phyloP scores from a whole-genome alignment of 331 rosid genomes.

The Spiraea crenata region DNA sequence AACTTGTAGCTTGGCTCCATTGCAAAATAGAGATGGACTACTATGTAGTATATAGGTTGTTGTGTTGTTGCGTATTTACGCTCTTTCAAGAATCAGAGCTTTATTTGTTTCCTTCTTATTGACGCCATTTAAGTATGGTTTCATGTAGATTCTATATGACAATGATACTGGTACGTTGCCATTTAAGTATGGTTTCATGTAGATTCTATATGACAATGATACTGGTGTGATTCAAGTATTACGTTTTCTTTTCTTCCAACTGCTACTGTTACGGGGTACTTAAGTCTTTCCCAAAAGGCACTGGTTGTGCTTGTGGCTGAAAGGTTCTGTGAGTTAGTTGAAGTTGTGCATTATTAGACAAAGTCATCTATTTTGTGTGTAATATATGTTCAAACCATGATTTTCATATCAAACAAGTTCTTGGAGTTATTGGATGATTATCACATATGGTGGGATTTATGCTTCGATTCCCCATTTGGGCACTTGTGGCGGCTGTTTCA shows the following conservation, averaged over 20 bases:
- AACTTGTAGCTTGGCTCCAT: neutral
- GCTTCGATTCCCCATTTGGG: neutral
- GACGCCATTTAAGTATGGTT: neutral
- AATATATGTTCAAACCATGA: neutral
- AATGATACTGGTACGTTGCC: too few relatives aligned
- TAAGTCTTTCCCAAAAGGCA: neutral
- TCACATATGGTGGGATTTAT: neutral
- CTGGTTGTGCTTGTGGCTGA: neutral
- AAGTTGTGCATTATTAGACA: neutral
- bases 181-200: neutral
- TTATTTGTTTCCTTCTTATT: neutral
- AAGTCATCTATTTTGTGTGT: neutral
- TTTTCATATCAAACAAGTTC: neutral
- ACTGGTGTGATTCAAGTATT: neutral
- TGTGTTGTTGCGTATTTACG: neutral
- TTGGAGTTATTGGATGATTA: neutral
- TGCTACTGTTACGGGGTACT: neutral
- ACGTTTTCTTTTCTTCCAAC: neutral
- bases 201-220: neutral
- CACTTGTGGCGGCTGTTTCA: neutral
- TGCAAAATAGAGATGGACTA: neutral
- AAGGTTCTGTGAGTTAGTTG: neutral
- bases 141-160: neutral
- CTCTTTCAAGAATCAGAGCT: neutral
- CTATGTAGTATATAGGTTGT: neutral